These are phyloP conservation scores for Favolaschia claudopus DNA, from an alignment of 768 basidiomycete genomes.

Conservation along the genomic window DNA sequence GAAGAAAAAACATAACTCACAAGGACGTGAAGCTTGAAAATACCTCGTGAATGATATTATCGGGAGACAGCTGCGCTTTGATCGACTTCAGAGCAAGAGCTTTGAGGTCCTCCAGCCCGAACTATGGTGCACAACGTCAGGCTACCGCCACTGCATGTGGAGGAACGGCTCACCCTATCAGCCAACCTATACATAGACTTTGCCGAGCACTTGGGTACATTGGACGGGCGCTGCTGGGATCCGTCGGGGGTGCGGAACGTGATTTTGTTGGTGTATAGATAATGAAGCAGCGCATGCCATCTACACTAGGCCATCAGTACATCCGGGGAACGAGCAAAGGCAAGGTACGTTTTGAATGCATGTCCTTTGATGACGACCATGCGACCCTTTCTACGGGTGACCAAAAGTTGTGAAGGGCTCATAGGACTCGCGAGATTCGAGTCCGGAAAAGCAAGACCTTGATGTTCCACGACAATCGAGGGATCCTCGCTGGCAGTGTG, in stretches of 20 bases:
- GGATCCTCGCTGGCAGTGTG: no score
- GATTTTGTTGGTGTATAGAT: slow-evolving; percentile 1
- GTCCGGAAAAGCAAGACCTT: no score
- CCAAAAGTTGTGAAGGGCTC: no score
- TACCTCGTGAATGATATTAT: slow-evolving; percentile 7
- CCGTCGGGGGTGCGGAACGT: neutral
- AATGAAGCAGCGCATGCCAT: slow-evolving; percentile 1
- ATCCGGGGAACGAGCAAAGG: neutral
- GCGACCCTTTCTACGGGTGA: slow-evolving; percentile 11
- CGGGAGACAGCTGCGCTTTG: slow-evolving; percentile 1
- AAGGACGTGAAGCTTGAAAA: slow-evolving; percentile 21
- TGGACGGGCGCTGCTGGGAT: no score
- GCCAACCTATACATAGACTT: slow-evolving; percentile 26
- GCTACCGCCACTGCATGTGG: neutral
- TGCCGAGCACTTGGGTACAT: neutral
- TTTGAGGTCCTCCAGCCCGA: slow-evolving; percentile 13
- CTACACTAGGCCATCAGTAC: neutral
- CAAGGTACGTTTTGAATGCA: slow-evolving; percentile 13
- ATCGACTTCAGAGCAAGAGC: neutral
- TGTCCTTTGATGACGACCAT: slow-evolving; percentile 11
- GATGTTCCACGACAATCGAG: no score
- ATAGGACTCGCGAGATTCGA: no score
- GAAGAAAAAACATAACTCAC: neutral
- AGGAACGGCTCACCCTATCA: neutral
- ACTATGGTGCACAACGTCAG: neutral